Conservation (phyloP, 257 asterid genomes). For the Solanum bukasovii region DNA sequence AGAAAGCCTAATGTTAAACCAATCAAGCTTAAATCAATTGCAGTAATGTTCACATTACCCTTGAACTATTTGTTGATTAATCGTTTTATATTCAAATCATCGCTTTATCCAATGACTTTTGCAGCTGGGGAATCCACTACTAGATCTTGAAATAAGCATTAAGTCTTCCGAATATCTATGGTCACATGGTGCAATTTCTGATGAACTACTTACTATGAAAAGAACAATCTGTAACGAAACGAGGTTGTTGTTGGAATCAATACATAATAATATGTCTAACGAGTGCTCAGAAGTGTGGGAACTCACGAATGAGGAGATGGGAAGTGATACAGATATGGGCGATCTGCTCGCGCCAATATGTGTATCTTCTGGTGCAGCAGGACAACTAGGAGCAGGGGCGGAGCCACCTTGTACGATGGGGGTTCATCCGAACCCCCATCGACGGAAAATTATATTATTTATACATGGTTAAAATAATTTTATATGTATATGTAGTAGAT, state of each 20-base stretch:
- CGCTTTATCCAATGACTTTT: not conserved
- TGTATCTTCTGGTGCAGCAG: not conserved
- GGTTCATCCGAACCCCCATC: too few relatives aligned
- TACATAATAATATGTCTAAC: not conserved
- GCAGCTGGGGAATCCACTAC: slow-evolving; percentile 12
- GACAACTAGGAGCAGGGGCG: not conserved
- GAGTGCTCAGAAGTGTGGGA: not conserved
- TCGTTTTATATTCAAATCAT: not conserved
- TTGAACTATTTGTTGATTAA: not conserved
- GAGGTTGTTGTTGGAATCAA: not conserved
- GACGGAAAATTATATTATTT: too few relatives aligned
- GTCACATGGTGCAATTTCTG: slow-evolving; percentile 22
- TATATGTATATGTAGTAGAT: too few relatives aligned
- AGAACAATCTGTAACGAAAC: slow-evolving; percentile 11
- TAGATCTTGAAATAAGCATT: slow-evolving; percentile 7
- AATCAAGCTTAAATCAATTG: slow-evolving; percentile 20
- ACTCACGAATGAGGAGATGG: slow-evolving; percentile 1
- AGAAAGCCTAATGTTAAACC: slow-evolving; percentile 2
- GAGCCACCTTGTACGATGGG: too few relatives aligned
- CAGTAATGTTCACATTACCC: slow-evolving; percentile 1
- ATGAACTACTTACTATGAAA: slow-evolving; percentile 6
- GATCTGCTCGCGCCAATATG: slow-evolving; percentile 6
- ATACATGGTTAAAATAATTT: too few relatives aligned
- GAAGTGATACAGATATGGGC: not conserved
- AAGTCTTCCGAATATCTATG: slow-evolving; percentile 6